These are phyloP conservation scores for Triticum timopheevii DNA, from an alignment of 176 grass and related monocot genomes.

Conservation along the genomic window DNA sequence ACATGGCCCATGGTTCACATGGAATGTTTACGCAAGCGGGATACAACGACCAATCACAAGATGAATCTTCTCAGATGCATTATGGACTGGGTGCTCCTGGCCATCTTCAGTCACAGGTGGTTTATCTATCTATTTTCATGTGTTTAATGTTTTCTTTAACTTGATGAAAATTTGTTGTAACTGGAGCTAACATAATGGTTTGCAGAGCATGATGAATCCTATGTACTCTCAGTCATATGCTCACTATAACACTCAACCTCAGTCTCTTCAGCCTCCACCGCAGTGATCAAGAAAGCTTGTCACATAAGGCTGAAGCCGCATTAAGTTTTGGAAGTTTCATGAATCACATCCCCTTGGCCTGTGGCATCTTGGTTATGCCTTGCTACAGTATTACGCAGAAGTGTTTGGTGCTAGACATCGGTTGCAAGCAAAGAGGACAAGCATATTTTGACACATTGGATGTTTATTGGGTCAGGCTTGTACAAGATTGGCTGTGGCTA, in stretches of 20 bases:
- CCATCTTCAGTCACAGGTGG: slow-evolving; percentile 93
- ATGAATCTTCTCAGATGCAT: slow-evolving; percentile 89
- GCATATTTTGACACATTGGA: slow-evolving; percentile 37
- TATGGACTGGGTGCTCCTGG: slow-evolving; percentile 60
- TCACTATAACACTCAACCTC: slow-evolving; percentile 93
- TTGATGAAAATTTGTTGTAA: not conserved
- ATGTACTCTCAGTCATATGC: slow-evolving; percentile 86
- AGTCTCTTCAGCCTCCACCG: slow-evolving; percentile 73
- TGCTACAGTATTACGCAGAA: slow-evolving; percentile 37
- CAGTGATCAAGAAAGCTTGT: slow-evolving; percentile 58
- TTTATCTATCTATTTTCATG: slow-evolving; percentile 3
- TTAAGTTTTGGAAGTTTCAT: slow-evolving; percentile 52
- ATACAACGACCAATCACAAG: slow-evolving; percentile 85
- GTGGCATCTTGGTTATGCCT: slow-evolving; percentile 61
- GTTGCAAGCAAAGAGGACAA: slow-evolving; percentile 37
- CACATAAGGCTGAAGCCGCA: slow-evolving; percentile 56
- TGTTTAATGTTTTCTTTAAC: not conserved
- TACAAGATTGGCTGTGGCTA: slow-evolving; percentile 51
- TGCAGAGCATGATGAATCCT: slow-evolving; percentile 86
- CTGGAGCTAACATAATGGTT: slow-evolving; percentile 8
- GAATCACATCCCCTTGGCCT: slow-evolving; percentile 61
- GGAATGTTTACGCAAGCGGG: slow-evolving; percentile 91
- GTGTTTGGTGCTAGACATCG: slow-evolving; percentile 30
- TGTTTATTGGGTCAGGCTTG: slow-evolving; percentile 31
- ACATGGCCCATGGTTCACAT: slow-evolving; percentile 88